Evolutionary conservation across 192 early-diverging fungal species (phyloP), one percentile per base, ranked within the genome.

Genomic region (Backusella psychrophila): DNA sequence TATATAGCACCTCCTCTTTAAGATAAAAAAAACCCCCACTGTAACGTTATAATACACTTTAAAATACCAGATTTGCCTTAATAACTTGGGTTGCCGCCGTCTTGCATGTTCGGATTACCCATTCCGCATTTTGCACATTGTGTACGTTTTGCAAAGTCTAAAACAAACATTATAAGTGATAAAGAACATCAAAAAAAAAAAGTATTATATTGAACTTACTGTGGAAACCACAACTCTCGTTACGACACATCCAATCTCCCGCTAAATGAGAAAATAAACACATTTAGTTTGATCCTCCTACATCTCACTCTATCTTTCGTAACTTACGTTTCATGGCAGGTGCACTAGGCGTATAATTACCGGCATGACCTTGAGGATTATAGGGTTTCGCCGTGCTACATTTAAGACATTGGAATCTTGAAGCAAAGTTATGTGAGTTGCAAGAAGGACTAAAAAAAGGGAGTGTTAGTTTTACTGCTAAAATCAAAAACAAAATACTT

Each of bases 371-470:
- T 56, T 77, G 69, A 6, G 72, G 67, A 29, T 67, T 75, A 39
- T 77, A 74, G 14, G 88, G 88, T 74, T 89, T 89, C 6, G 81
- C 52, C n/a, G 84, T 49, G 8, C 78, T 75, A 69, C 89, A 90
- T 52, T 87, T 82, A 72, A 90, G 80, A 73, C 89, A 90, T 39
- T 90, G 87, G 74, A 89, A 87, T 52, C 91, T 82, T 26, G 88
- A 87, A 9, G 90, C 90, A 77, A 92, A 92, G 67, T 92, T 92
- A 80, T 92, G 89, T 41, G 87, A 85, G 36, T 87, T 85, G 77
- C 91, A 93, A 6, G 82, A 77, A 23, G 87, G 86, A 72, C 79
- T 80, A 68, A 56, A 9, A 38, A 38, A 1, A 3, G 33, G 38
- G 7, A 12, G 38, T 9, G 9, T 56, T 21, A 56, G n/a, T 21